Base-by-base conservation (phyloP, 1,284 basidiomycete species). In the Xerocomus amazonicus region DNA sequence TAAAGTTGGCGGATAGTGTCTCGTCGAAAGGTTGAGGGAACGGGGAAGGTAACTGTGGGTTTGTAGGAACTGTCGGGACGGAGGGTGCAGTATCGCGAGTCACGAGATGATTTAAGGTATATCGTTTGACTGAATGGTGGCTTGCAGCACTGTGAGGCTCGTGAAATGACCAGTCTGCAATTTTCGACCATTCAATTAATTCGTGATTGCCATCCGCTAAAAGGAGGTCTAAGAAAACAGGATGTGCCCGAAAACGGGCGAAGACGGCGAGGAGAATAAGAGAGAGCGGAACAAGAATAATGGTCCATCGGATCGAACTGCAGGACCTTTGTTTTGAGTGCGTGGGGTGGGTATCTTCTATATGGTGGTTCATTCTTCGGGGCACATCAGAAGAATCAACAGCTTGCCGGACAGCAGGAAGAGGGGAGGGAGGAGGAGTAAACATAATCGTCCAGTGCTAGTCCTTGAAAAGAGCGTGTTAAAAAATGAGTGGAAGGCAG, bases 1-100 rank as follows among this genome's bases (percentile, higher is more conserved):
- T 81, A 59, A 89, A 86, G 59, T 86, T 83, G 34, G 74, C 61
- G 10, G 78, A 73, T 42, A 90, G 64, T 17, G 76, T 74, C 3
- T 78, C 73, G 59, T 90, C 89, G 57, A 86, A 83, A 0, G 90
- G 78, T 54, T 86, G 86, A 2, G 88, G 89, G 58, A 89, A 88
- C 0, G 90, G 88, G 9, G 78, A 81, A 12, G 79, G 90, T 49
- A 83, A 75, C 28, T 54, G 56, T 1, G 78, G 80, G 9, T 66
- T 55, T 13, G 54, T 48, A 5, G 74, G 70, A 46, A 75, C 59
- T 17, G 76, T 69, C 2, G 81, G 79, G 7, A 71, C 42, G 9
- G 46, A 54, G 12, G 51, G 60, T 26, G 59, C 34, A 27, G 62
- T 58, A 9, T 58, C 32, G 34, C 49, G 45, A n/a, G 33, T 31